A percentile compares a stretch with the other conserved stretches of the same genome.
These are phyloP conservation scores for Vitis vinifera DNA, from an alignment of 164 flowering plant species.

Conservation along the genomic window ASM3070453v1 NC_081822.1:12650001-12650500, in stretches of 20 bases:
- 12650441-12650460: background rate
- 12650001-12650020: conserved; percentile 73
- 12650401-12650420: background rate
- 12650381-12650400: conserved; percentile 11
- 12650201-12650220: conserved; percentile 70
- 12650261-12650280: conserved; percentile 71
- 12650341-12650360: conserved; percentile 73
- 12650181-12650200: conserved; percentile 48
- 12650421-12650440: background rate
- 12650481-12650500: conserved; percentile 77
- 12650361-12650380: conserved; percentile 70
- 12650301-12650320: conserved; percentile 69
- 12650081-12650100: too few relatives aligned
- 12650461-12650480: conserved; percentile 59
- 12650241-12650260: conserved; percentile 67
- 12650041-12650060: background rate
- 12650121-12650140: conserved; percentile 43
- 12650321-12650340: conserved; percentile 54
- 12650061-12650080: too few relatives aligned
- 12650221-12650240: conserved; percentile 64
- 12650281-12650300: conserved; percentile 60
- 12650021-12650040: background rate
- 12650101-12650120: background rate
- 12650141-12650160: conserved; percentile 74
- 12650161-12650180: conserved; percentile 87